Base-by-base conservation (phyloP, 78 protist species). In the Speleostelium caveatum region DNA sequence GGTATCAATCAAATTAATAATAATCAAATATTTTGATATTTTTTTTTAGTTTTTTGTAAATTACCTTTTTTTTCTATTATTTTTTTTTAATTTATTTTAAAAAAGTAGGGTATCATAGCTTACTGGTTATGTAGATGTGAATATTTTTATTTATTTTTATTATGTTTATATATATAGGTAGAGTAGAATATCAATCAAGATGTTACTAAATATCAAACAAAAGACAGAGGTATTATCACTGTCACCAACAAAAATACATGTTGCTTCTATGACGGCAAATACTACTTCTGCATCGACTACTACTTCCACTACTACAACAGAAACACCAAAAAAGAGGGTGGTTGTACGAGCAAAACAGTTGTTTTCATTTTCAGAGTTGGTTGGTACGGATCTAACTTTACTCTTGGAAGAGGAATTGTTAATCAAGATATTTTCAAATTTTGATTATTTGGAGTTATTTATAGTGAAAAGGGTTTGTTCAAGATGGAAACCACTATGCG, bases 351-450 rank as follows among this genome's bases (percentile, higher is more conserved):
- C 76, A 30, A 67, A 78, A 42, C 76, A 69, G 14, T 60, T 55
- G 66, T 83, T 83, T 59, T 83, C 90, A 38, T 83, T 83, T 59
- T 60, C 73, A 60, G 90, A 83, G 49, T 69, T 83, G 62, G 90
- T 55, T 26, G 90, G 90, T 21, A 69, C 90, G 16, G 77, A 83
- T 69, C 62, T 83, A 30, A 83, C 90, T 10, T 58, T 83, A 28
- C 58, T 83, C 41, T 36, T 83, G 55, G 77, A 68, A 3, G 75
- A 73, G 35, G 35, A 36, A 2, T 22, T 83, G 7, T 30, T 83
- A n/a, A 1, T 83, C 5, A 33, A 51, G 7, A 62, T 83, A 0
- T 83, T 83, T 59, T 56, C 60, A 26, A 35, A 26, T 17, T 42
- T 83, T 2, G 38, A n/a, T 10, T 83, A 42, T 69, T n/a, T n/a